Evolutionary conservation across 1,284 basidiomycete species (phyloP), one percentile per base, ranked within the genome.

Genomic region (Entoloma clypeatum): DNA sequence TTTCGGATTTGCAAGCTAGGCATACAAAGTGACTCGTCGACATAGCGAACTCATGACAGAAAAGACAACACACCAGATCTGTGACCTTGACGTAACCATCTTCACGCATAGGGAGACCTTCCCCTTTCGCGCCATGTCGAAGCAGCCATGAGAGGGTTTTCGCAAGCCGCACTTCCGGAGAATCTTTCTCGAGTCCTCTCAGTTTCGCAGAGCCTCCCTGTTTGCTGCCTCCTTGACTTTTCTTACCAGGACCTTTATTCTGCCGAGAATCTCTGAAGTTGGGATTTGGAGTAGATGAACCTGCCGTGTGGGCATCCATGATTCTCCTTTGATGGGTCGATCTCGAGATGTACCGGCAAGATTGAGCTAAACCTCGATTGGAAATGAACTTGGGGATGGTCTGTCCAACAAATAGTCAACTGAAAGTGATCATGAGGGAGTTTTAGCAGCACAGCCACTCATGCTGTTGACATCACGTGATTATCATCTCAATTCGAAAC

Each of bases 91-190:
- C 76, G 56, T 79, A 94, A 1, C 92, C 92, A 61, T 94, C 92
- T 2, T 71, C 54, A 3, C 91, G 77, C 64, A 94, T 83, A 2
- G 67, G 53, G 2, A 96, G 64, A 0, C 79, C 76, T 54, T 93
- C 86, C 39, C 80, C 79, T 51, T 79, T 70, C 0, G 89, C 88
- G 0, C 88, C 89, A 62, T 95, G 92, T 3, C 91, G 75, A 4
- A 95, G 71, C 18, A 95, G 74, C 72, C 87, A 94, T 0, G 89
- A 81, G 0, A 95, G 65, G 0, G 87, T 84, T 59, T 92, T 92
- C 13, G 86, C 89, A 14, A 86, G 47, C 8, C 72, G 67, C 3
- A 75, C 67, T 37, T 74, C 68, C 0, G 67, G 68, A 1, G 72
- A 65, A 48, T 81, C 77, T 39, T 60, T 71, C 0, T 71, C 68